phyloP scores from a whole-genome alignment of 768 basidiomycete species.

The Panaeolus cyanescens region DNA sequence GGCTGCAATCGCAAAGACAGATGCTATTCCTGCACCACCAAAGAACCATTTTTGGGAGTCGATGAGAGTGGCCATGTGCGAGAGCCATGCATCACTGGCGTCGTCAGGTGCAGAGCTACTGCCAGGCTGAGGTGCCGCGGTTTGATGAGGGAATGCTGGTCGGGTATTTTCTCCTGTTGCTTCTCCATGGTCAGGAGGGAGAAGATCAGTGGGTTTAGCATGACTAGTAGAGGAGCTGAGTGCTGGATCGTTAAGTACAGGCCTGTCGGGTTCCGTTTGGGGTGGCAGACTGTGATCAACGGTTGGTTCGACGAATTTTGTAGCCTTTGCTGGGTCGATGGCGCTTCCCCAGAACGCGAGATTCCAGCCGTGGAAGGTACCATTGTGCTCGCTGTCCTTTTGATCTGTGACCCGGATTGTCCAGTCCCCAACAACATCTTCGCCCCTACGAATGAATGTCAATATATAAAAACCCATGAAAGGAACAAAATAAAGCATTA shows the following conservation, averaged over 20 bases:
- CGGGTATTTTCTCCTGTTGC: slow-evolving; percentile 81
- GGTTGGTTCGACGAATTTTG: slow-evolving; percentile 58
- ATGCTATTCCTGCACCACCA: slow-evolving; percentile 67
- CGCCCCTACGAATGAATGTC: slow-evolving; percentile 64
- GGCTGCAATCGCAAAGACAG: slow-evolving; percentile 63
- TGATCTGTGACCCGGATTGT: slow-evolving; percentile 84
- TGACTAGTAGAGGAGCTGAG: slow-evolving; percentile 56
- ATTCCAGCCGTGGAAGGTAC: slow-evolving; percentile 85
- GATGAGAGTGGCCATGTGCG: slow-evolving; percentile 65
- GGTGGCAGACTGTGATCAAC: slow-evolving; percentile 51
- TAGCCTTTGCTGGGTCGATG: slow-evolving; percentile 68
- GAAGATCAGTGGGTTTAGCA: slow-evolving; percentile 82
- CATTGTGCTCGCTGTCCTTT: slow-evolving; percentile 49
- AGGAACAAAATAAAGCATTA: slow-evolving; percentile 34
- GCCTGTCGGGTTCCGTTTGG: slow-evolving; percentile 36
- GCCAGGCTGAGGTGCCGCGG: slow-evolving; percentile 26
- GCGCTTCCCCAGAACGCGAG: slow-evolving; percentile 90
- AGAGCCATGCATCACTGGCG: slow-evolving; percentile 75
- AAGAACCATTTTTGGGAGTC: slow-evolving; percentile 85
- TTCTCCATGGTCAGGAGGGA: slow-evolving; percentile 81
- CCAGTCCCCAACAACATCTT: slow-evolving; percentile 91
- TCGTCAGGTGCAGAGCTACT: slow-evolving; percentile 27
- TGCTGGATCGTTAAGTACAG: slow-evolving; percentile 32
- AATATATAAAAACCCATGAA: slow-evolving; percentile 1
- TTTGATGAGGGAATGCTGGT: slow-evolving; percentile 54